Conservation (phyloP, 2,329 filamentous ascomycete genomes). For the Epichloe brachyelytri region DNA sequence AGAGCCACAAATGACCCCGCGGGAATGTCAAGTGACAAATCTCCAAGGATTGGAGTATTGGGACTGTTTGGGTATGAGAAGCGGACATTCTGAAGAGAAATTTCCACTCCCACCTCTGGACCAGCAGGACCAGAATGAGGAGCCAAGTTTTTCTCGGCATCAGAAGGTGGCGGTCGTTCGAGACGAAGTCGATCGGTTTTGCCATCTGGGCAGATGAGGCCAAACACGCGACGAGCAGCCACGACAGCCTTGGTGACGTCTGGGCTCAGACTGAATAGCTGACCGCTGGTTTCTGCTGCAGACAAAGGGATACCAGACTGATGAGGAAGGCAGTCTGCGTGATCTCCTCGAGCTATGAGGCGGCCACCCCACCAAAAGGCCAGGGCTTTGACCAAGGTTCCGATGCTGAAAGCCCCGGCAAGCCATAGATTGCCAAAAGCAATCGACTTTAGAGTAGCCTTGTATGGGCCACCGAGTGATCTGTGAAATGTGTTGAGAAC, state of each 20-base stretch:
- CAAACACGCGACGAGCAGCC: conserved; percentile 33
- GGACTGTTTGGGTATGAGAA: conserved; percentile 5
- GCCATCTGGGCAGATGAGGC: conserved; percentile 14
- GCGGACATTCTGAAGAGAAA: conserved; percentile 6
- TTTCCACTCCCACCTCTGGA: conserved; percentile 39
- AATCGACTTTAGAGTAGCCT: conserved; percentile 38
- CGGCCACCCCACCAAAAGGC: conserved; percentile 72
- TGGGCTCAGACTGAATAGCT: conserved; percentile 52
- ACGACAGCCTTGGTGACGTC: conserved; percentile 24
- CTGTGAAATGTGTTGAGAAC: conserved; percentile 39
- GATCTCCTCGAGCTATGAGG: conserved; percentile 52
- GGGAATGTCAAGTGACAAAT: not conserved
- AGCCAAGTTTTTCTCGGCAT: conserved; percentile 10
- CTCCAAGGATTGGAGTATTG: not conserved
- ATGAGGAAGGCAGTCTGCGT: conserved; percentile 60
- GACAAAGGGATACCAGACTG: conserved; percentile 49
- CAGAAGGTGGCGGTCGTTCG: not conserved
- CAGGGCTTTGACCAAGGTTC: conserved; percentile 59
- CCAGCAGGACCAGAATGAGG: conserved; percentile 17
- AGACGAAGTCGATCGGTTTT: not conserved
- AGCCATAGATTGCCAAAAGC: conserved; percentile 45
- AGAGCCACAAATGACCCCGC: conserved; percentile 11
- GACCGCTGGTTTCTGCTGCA: conserved; percentile 44
- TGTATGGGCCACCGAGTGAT: conserved; percentile 35
- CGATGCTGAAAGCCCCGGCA: conserved; percentile 44